These are phyloP conservation scores for Juncus effusus DNA, from an alignment of 176 grass and related monocot genomes.

Conservation along the genomic window DNA sequence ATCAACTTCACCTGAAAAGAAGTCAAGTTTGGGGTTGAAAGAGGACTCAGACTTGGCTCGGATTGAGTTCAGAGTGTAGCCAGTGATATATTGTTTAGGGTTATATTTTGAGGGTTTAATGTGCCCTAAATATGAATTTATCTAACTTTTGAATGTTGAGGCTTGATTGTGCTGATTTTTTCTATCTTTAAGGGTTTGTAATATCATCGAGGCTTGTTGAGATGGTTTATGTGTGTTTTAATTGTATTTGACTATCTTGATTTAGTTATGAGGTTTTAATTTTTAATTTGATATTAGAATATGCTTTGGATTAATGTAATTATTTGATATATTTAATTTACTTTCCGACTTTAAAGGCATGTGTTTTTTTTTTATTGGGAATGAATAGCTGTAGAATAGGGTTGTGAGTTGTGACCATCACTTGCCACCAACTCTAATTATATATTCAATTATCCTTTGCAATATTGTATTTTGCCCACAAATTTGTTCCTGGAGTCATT, in stretches of 20 bases:
- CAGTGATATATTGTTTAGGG: conserved; percentile 23
- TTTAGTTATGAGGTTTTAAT: background rate
- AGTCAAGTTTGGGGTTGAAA: conserved; percentile 35
- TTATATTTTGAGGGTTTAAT: background rate
- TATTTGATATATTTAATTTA: too few species aligned
- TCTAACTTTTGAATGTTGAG: conserved; percentile 14
- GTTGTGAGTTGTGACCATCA: too few species aligned
- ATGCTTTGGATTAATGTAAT: too few species aligned
- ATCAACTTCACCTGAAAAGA: conserved; percentile 33
- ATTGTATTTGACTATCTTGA: background rate
- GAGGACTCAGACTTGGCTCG: conserved; percentile 69
- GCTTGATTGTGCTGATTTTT: conserved; percentile 18
- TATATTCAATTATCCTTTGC: too few species aligned
- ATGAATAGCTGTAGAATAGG: too few species aligned
- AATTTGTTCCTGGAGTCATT: too few species aligned
- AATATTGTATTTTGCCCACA: too few species aligned
- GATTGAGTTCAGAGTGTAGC: conserved; percentile 33
- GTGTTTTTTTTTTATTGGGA: too few species aligned
- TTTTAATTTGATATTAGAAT: too few species aligned
- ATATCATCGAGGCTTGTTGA: conserved; percentile 13
- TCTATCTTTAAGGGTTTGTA: conserved; percentile 1
- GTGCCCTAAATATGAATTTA: background rate
- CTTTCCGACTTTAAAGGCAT: too few species aligned
- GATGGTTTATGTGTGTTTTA: background rate
- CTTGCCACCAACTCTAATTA: too few species aligned